Percentiles rank a stretch among this genome's conserved stretches.
Conservation (phyloP, 352 stramenopile genomes). For the Pythium oligandrum region DNA sequence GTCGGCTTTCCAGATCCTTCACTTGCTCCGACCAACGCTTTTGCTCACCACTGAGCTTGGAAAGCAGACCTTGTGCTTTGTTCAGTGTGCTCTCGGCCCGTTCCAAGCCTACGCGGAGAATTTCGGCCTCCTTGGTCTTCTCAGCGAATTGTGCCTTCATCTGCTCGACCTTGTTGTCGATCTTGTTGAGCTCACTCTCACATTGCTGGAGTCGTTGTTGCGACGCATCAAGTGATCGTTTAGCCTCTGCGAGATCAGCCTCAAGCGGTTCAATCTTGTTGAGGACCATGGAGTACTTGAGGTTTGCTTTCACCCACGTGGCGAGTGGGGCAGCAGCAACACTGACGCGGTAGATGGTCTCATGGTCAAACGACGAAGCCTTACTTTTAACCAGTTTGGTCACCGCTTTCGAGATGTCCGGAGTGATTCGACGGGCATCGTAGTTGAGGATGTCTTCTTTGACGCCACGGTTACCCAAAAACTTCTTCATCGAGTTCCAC, state of each 20-base stretch:
- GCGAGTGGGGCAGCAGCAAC: conserved; percentile 92
- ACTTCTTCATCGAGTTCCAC: conserved; percentile 97
- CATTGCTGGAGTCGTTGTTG: conserved; percentile 87
- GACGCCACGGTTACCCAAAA: conserved; percentile 92
- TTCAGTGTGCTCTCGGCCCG: conserved; percentile 86
- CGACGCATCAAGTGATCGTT: conserved; percentile 78
- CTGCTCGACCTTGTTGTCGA: conserved; percentile 81
- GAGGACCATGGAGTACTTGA: conserved; percentile 94
- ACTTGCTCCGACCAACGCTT: conserved; percentile 90
- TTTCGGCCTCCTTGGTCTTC: conserved; percentile 92
- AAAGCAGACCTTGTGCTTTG: conserved; percentile 88
- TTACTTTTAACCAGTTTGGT: conserved; percentile 93
- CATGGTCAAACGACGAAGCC: conserved; percentile 89
- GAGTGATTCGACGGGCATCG: conserved; percentile 89
- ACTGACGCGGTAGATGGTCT: conserved; percentile 93
- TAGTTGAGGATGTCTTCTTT: conserved; percentile 98
- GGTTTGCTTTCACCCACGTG: conserved; percentile 94
- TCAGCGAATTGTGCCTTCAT: conserved; percentile 92
- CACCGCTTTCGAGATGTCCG: conserved; percentile 89
- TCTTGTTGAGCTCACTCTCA: conserved; percentile 89
- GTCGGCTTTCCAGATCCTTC: conserved; percentile 68
- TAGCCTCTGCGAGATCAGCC: conserved; percentile 87
- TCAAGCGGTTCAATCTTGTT: conserved; percentile 95
- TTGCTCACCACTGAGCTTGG: conserved; percentile 90
- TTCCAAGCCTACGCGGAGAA: conserved; percentile 84